Evolutionary conservation across 1,139 yeast species (phyloP), one percentile per base, ranked within the genome.

Genomic region (Nakaseomyces sp.): DNA sequence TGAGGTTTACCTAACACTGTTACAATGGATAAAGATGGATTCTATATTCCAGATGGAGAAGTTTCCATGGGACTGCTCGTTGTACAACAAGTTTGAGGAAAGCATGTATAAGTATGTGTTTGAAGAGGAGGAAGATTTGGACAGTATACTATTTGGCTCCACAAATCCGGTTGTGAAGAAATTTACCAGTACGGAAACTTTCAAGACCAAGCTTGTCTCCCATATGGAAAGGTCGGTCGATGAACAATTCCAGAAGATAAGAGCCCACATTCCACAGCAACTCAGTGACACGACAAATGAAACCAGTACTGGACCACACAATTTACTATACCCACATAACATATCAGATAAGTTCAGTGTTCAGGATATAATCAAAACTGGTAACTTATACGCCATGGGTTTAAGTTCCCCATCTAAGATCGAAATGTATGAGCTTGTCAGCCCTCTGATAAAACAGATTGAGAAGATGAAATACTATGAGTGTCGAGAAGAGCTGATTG

Each of bases 11-110:
- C 44, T 48, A 8, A 42, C 43, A 10, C 41, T 49, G 20, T 7
- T 28, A 16, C 48, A 50, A 29, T 45, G 48, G 49, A 44, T 50
- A 13, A 41, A 43, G 22, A 35, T 50, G 8, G 41, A 48, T 37
- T 28, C 43, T 20, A 31, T 50, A 17, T 40, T 49, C 9, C 24
- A 36, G 26, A n/a, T 20, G 28, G 9, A 20, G 10, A 13, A 15
- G 8, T 35, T 35, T 12, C 38, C 38, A 5, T 35, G 38, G 38
- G 28, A 35, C 18, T 6, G 5, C 8, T 12, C 9, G 3, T 6
- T 20, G 13, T 13, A 35, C 13, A n/a, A 22, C 5, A 16, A 20
- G 8, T 35, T 35, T 20, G 38, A 35, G 5, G 28, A 35, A 22
- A n/a, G 2, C 10, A 18, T 35, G 17, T 35, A 20, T 18, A 15